These are phyloP conservation scores for Gorgonomyces haynaldii DNA, from an alignment of 192 early-diverging fungal genomes.

Conservation along the genomic window DNA sequence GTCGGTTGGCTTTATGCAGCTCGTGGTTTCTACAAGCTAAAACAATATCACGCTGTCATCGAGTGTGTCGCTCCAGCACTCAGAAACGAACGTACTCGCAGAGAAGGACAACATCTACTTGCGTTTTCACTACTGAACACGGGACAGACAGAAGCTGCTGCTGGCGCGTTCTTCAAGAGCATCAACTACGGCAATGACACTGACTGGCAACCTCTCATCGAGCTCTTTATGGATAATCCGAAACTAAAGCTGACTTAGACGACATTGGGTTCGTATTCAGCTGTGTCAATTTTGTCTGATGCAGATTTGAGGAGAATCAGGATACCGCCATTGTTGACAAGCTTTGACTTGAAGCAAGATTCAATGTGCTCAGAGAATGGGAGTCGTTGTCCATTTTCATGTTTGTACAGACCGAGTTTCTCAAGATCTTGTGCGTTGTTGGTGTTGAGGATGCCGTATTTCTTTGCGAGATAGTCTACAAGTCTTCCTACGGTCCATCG, in stretches of 20 bases:
- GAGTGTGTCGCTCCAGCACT: conserved; percentile 50
- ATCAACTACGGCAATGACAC: conserved; percentile 52
- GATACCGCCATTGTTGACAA: too few relatives aligned
- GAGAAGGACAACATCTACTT: conserved; percentile 48
- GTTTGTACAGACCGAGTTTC: too few relatives aligned
- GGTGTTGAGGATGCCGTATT: too few relatives aligned
- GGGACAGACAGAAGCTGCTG: conserved; percentile 44
- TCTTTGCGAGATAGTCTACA: too few relatives aligned
- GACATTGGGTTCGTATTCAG: not conserved
- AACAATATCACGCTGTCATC: conserved; percentile 51
- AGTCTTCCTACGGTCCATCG: too few relatives aligned
- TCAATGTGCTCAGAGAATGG: too few relatives aligned
- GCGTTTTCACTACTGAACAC: conserved; percentile 48
- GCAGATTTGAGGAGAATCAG: too few relatives aligned
- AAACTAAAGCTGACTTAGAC: conserved; percentile 36
- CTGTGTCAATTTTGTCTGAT: too few relatives aligned
- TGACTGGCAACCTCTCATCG: conserved; percentile 50
- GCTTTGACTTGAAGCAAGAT: too few relatives aligned
- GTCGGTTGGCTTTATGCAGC: conserved; percentile 54
- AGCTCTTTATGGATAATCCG: conserved; percentile 44
- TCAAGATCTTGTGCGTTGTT: too few relatives aligned
- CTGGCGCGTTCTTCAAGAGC: conserved; percentile 48
- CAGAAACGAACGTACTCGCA: conserved; percentile 46
- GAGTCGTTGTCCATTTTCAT: too few relatives aligned
- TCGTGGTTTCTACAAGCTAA: conserved; percentile 49